Base-by-base conservation (phyloP, 331 rosid species). In the Saraca asoca region DNA sequence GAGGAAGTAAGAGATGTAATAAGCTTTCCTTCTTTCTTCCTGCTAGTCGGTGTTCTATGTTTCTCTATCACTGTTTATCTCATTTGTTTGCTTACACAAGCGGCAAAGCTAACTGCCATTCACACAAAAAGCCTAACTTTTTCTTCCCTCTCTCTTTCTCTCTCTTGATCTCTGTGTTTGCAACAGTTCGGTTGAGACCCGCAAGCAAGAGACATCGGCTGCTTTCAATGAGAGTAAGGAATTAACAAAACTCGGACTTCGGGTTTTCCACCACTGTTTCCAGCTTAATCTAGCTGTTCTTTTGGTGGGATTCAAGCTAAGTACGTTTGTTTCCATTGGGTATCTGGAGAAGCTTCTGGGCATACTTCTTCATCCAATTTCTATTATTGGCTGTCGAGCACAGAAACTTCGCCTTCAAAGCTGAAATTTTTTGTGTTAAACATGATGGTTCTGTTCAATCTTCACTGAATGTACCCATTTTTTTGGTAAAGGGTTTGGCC, bases 151-250 rank as follows among this genome's bases (percentile, higher is more conserved):
- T 58, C 43, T 51, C 14, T 38, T 61, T 58, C 71, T 66, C 62
- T 51, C 59, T 7, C 1, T 41, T 24, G 31, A 24, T 24, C 31
- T 1, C 72, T 64, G 71, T 64, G 66, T 74, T 79, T 69, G 24
- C 59, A 24, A 24, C 31, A 80, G 73, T 71, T 83, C 44, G 44
- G 72, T 81, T 80, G 69, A 81, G 31, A 42, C 66, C 73, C 18
- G 17, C 95, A 83, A 81, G 89, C 60, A 84, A 84, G 89, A 77
- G 83, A 80, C 88, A 86, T 75, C 85, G 69, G 62, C 78, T 64
- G 67, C 88, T 75, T 74, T 58, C 64, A 34, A 41, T 18, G 58
- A 16, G 81, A 81, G 93, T 63, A 82, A 88, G 79, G 91, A 80
- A 88, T 74, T 71, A 66, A 50, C 51, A 1, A 61, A 45, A 53